Conservation (phyloP, 495 filamentous ascomycete species). For the Daldinia caldariorum region DNA sequence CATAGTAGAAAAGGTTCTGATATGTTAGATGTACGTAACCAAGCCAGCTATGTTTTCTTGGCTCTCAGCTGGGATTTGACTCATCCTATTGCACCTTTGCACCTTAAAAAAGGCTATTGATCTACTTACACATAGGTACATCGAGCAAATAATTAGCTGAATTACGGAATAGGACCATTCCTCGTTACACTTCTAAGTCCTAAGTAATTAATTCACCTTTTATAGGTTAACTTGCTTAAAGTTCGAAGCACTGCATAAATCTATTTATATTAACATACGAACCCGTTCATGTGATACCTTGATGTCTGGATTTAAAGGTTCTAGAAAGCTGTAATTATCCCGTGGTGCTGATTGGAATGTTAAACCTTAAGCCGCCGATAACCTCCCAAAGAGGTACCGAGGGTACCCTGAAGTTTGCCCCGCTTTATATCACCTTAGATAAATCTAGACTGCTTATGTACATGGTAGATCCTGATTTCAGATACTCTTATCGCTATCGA, state of each 20-base stretch:
- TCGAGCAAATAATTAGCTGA: background rate
- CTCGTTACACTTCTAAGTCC: background rate
- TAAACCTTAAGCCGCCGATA: slow-evolving; percentile 42
- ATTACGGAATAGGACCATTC: background rate
- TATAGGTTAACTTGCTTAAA: background rate
- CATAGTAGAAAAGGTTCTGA: too few species aligned
- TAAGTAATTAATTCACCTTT: background rate
- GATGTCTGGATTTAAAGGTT: background rate
- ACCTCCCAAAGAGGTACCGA: slow-evolving; percentile 5
- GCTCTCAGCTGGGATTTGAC: background rate
- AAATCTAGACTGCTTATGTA: background rate
- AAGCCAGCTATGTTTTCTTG: background rate
- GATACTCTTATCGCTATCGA: slow-evolving; percentile 41
- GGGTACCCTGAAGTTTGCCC: slow-evolving; percentile 19
- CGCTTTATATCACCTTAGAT: background rate
- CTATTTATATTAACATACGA: background rate
- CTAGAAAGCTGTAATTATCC: background rate
- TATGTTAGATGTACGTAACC: background rate
- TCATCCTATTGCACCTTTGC: background rate
- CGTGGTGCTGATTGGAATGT: background rate
- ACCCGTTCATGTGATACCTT: background rate
- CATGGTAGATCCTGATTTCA: background rate
- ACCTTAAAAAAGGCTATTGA: background rate
- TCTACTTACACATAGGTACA: background rate
- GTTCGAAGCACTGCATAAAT: background rate